Conservation (phyloP, 1,284 basidiomycete species). For the Dichomitus squalens region DNA sequence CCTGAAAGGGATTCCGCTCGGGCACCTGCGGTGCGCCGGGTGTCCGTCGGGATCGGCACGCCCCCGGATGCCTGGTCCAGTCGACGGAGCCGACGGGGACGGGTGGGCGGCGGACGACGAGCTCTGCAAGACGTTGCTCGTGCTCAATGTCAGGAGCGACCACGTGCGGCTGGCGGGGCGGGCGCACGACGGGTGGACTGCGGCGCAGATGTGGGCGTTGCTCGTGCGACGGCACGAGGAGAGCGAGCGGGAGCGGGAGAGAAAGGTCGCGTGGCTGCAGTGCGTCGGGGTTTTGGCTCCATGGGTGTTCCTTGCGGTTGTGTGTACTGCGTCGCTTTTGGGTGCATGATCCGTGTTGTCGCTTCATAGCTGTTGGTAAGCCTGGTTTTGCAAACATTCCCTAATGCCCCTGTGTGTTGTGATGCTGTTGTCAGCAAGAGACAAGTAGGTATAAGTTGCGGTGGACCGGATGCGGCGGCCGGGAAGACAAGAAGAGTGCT, state of each 20-base stretch:
- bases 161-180: constrained; percentile 5
- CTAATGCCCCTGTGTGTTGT: too few relatives aligned
- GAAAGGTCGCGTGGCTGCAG: background rate
- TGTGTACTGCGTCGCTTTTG: background rate
- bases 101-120: constrained; percentile 16
- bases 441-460: too few relatives aligned
- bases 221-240: constrained; percentile 1
- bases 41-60: constrained; percentile 3
- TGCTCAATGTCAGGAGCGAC: constrained; percentile 16
- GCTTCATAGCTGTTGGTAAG: background rate
- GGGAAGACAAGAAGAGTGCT: background rate
- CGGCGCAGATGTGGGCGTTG: constrained; percentile 13
- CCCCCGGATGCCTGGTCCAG: background rate
- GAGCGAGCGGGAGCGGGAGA: background rate
- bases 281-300: background rate
- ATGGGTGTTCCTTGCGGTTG: background rate
- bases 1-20: constrained; percentile 9
- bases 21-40: background rate
- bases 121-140: constrained; percentile 16
- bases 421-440: too few relatives aligned
- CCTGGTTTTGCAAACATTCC: background rate
- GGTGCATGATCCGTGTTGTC: background rate
- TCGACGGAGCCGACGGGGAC: background rate
- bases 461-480: background rate
- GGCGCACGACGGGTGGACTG: constrained; percentile 4